Percentiles rank a stretch among this genome's conserved stretches.
Evolutionary conservation across 2,329 filamentous ascomycete species (phyloP).

Genomic region (Purpureocillium takamizusanense): DNA sequence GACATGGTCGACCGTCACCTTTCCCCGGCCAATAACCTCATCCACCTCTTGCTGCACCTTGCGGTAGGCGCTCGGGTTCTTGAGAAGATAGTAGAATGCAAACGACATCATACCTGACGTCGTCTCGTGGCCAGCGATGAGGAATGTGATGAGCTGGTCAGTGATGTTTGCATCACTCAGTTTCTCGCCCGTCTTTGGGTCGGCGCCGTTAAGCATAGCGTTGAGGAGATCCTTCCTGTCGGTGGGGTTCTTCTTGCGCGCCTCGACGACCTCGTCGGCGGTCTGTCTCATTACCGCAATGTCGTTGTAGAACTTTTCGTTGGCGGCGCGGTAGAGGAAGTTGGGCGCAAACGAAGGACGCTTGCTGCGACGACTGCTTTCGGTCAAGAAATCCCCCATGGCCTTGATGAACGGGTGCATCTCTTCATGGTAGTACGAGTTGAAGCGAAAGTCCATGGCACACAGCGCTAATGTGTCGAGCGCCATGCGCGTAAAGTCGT

Average conservation of each 20-base stretch:
- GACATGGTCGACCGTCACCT: constrained; percentile 52
- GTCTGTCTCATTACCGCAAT: constrained; percentile 46
- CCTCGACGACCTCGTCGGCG: constrained; percentile 50
- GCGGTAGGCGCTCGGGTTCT: constrained; percentile 48
- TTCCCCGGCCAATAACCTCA: constrained; percentile 47
- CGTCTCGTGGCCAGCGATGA: constrained; percentile 65
- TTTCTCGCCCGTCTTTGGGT: constrained; percentile 58
- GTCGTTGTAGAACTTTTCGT: constrained; percentile 43
- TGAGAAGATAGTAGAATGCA: constrained; percentile 54
- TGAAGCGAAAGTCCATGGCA: constrained; percentile 65
- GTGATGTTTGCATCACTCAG: constrained; percentile 54
- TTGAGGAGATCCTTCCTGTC: constrained; percentile 59
- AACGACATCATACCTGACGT: constrained; percentile 60
- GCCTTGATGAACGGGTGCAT: constrained; percentile 62
- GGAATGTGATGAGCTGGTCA: constrained; percentile 64
- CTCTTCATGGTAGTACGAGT: constrained; percentile 61
- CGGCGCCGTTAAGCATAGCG: constrained; percentile 59
- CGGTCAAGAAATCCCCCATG: constrained; percentile 55
- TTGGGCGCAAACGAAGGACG: constrained; percentile 35
- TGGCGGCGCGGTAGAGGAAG: constrained; percentile 38
- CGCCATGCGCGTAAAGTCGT: constrained; percentile 65
- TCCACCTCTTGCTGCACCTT: constrained; percentile 63
- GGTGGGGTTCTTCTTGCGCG: constrained; percentile 43
- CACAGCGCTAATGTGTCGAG: constrained; percentile 65
- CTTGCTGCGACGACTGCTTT: constrained; percentile 40